phyloP scores from a whole-genome alignment of 164 flowering plant genomes.

The Dillenia turbinata region DNA sequence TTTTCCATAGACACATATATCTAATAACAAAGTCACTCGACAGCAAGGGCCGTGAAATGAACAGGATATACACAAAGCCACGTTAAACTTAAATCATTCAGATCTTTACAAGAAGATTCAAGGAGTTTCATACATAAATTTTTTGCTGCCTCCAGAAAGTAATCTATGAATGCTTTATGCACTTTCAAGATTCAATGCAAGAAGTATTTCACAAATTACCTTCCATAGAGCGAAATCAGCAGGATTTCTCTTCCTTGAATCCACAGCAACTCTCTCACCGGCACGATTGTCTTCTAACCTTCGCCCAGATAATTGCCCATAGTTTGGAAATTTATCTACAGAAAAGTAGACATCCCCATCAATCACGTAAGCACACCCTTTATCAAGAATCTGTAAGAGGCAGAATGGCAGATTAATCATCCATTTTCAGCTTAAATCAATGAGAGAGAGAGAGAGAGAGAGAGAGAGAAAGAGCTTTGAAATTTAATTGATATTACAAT shows the following conservation, averaged over 20 bases:
- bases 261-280: constrained; percentile 89
- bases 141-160: too few species aligned
- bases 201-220: constrained; percentile 24
- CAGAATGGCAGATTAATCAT: constrained; percentile 10
- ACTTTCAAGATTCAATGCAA: too few species aligned
- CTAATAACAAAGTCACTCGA: too few species aligned
- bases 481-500: too few species aligned
- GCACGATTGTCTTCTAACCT: constrained; percentile 91
- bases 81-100: too few species aligned
- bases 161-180: too few species aligned
- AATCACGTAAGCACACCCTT: constrained; percentile 72
- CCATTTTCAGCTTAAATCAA: neutral
- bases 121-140: too few species aligned
- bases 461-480: neutral
- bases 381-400: constrained; percentile 71
- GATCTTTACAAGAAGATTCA: too few species aligned
- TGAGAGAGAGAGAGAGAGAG: too few species aligned
- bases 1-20: too few species aligned
- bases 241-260: constrained; percentile 83
- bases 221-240: constrained; percentile 98
- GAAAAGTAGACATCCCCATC: constrained; percentile 95
- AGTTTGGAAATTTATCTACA: constrained; percentile 72
- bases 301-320: constrained; percentile 81
- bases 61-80: too few species aligned
- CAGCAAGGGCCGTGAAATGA: too few species aligned